Percentiles rank a stretch among this genome's conserved stretches.
phyloP scores from a whole-genome alignment of 2,329 filamentous ascomycete species.

The Colletotrichum liaoningense region DNA sequence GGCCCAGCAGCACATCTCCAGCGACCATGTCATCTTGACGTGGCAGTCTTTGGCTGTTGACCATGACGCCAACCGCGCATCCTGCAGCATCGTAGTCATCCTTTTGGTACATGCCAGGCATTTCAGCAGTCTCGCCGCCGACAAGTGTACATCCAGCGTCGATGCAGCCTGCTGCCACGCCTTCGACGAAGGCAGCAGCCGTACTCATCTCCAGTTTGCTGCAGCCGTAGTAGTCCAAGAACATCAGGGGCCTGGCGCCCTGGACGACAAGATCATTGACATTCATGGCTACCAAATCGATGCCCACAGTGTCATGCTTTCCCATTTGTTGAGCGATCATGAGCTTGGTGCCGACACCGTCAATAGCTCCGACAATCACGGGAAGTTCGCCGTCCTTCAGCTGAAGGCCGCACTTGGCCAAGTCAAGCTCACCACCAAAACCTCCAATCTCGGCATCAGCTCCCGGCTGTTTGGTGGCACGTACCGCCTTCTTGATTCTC shows the following conservation, averaged over 20 bases:
- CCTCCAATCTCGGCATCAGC: constrained; percentile 95
- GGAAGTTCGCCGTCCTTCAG: constrained; percentile 66
- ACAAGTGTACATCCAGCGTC: constrained; percentile 89
- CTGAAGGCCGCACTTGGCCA: constrained; percentile 70
- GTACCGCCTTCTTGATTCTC: constrained; percentile 91
- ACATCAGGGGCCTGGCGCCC: constrained; percentile 93
- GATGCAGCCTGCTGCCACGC: constrained; percentile 88
- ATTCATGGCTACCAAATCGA: constrained; percentile 98
- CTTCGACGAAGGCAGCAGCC: constrained; percentile 88
- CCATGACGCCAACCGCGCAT: constrained; percentile 87
- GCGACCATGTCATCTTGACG: constrained; percentile 78
- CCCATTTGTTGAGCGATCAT: constrained; percentile 92
- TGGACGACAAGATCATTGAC: constrained; percentile 98
- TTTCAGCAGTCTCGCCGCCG: constrained; percentile 98
- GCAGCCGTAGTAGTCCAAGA: constrained; percentile 98
- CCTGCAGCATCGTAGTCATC: constrained; percentile 95
- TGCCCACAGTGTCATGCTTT: constrained; percentile 94
- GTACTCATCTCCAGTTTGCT: constrained; percentile 83
- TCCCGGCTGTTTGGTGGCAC: constrained; percentile 84
- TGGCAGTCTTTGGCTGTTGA: constrained; percentile 77
- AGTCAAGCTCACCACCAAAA: constrained; percentile 89
- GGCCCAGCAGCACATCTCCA: constrained; percentile 87
- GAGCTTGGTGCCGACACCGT: constrained; percentile 96
- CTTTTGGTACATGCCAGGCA: constrained; percentile 92
- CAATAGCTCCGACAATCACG: constrained; percentile 91